These are phyloP conservation scores for Boletus sp. DNA, from an alignment of 768 basidiomycete species.

Conservation along the genomic window DNA sequence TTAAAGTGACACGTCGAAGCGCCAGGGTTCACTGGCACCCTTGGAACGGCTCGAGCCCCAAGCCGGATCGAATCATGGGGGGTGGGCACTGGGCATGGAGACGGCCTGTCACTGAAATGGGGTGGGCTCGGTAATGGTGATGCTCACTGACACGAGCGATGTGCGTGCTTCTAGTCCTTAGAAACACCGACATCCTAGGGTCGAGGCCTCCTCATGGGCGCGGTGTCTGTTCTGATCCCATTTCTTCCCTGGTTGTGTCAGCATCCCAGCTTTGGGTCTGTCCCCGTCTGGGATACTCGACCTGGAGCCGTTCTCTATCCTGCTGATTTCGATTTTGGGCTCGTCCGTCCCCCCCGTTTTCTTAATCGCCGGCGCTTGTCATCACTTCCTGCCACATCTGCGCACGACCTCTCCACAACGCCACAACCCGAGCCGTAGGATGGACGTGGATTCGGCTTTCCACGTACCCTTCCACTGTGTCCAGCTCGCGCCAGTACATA, in stretches of 20 bases:
- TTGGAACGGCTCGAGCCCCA: too few relatives aligned
- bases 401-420: background rate
- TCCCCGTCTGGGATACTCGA: background rate
- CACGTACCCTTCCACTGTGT: slow-evolving; percentile 29
- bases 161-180: background rate
- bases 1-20: too few relatives aligned
- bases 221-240: slow-evolving; percentile 9
- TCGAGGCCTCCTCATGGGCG: slow-evolving; percentile 2
- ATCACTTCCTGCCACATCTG: background rate
- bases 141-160: too few relatives aligned
- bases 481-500: slow-evolving; percentile 27
- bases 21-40: too few relatives aligned
- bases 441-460: slow-evolving; percentile 23
- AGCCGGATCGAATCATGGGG: too few relatives aligned
- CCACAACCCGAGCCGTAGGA: background rate
- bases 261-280: background rate
- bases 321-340: background rate
- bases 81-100: slow-evolving; percentile 5
- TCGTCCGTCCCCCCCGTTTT: background rate
- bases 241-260: slow-evolving; percentile 8
- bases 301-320: background rate
- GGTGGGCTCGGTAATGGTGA: too few relatives aligned
- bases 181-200: background rate
- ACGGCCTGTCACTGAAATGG: background rate
- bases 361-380: background rate